Evolutionary conservation across 257 asterid genomes (phyloP).

Genomic region (Agastache rugosa): DNA sequence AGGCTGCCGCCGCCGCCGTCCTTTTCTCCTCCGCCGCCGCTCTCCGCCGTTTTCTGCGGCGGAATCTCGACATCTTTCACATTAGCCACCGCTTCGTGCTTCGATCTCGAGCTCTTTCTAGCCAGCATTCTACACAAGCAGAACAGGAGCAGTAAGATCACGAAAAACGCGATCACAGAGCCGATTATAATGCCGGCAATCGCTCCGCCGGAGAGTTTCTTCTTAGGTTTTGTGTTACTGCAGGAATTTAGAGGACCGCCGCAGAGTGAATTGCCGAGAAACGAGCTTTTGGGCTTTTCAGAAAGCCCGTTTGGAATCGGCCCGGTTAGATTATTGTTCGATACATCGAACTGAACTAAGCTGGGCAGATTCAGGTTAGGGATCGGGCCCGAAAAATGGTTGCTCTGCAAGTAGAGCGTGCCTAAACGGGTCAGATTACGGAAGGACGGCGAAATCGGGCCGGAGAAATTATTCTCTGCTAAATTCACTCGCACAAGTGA

Average conservation of each 20-base stretch:
- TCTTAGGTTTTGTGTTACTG: slow-evolving; percentile 39
- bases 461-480: slow-evolving; percentile 76
- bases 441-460: slow-evolving; percentile 60
- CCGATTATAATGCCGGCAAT: slow-evolving; percentile 89
- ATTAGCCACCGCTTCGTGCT: slow-evolving; percentile 40
- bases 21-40: slow-evolving; percentile 31
- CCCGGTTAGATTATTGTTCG: slow-evolving; percentile 67
- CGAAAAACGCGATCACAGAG: slow-evolving; percentile 54
- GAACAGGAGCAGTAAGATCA: slow-evolving; percentile 55
- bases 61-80: slow-evolving; percentile 57
- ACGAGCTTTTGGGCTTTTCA: slow-evolving; percentile 52
- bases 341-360: slow-evolving; percentile 71
- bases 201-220: slow-evolving; percentile 82
- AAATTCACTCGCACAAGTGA: slow-evolving; percentile 70
- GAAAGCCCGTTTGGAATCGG: slow-evolving; percentile 67
- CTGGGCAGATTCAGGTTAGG: slow-evolving; percentile 64
- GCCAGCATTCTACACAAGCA: slow-evolving; percentile 53
- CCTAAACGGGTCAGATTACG: slow-evolving; percentile 72
- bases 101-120: slow-evolving; percentile 46
- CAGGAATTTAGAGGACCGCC: slow-evolving; percentile 72
- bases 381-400: slow-evolving; percentile 66
- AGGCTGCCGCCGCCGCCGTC: slow-evolving; percentile 44
- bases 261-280: slow-evolving; percentile 74
- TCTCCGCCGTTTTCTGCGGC: slow-evolving; percentile 40
- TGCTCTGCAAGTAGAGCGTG: slow-evolving; percentile 75